Evolutionary conservation across 805 yeast species (phyloP).

Genomic region (Saccharomycopsis selenospora): DNA sequence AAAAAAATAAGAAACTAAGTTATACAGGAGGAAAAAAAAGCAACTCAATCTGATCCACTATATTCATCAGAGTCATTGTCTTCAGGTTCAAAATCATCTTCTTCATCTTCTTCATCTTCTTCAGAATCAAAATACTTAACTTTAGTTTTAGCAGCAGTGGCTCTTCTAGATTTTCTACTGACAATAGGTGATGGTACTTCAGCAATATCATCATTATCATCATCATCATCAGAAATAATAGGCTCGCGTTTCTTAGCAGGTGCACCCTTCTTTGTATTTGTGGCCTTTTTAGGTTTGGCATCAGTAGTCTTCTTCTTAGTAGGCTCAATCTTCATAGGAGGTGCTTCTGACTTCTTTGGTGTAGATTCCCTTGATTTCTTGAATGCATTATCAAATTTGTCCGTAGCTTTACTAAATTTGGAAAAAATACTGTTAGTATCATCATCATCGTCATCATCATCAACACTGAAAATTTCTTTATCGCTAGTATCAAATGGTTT

Average conservation of each 20-base stretch:
- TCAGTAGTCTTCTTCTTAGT: slow-evolving; percentile 1
- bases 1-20: too few relatives aligned
- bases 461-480: slow-evolving; percentile 1
- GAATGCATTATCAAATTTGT: slow-evolving; percentile 15
- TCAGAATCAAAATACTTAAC: slow-evolving; percentile 1
- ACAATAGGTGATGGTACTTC: slow-evolving; percentile 10
- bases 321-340: background rate
- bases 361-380: background rate
- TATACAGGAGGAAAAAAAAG: too few relatives aligned
- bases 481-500: slow-evolving; percentile 6
- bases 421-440: slow-evolving; percentile 19
- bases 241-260: slow-evolving; percentile 4
- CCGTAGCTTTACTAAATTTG: slow-evolving; percentile 15
- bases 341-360: background rate
- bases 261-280: slow-evolving; percentile 5
- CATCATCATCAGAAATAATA: background rate
- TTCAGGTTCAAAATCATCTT: slow-evolving; percentile 4
- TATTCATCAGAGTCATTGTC: slow-evolving; percentile 11
- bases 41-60: background rate
- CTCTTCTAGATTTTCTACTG: slow-evolving; percentile 7
- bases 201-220: slow-evolving; percentile 3
- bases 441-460: slow-evolving; percentile 12
- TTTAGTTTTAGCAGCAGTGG: slow-evolving; percentile 11
- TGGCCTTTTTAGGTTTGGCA: slow-evolving; percentile 2
- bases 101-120: slow-evolving; percentile 2